Evolutionary conservation across 129 eudicot genomes (phyloP).

Genomic region (Calendula officinalis): DNA sequence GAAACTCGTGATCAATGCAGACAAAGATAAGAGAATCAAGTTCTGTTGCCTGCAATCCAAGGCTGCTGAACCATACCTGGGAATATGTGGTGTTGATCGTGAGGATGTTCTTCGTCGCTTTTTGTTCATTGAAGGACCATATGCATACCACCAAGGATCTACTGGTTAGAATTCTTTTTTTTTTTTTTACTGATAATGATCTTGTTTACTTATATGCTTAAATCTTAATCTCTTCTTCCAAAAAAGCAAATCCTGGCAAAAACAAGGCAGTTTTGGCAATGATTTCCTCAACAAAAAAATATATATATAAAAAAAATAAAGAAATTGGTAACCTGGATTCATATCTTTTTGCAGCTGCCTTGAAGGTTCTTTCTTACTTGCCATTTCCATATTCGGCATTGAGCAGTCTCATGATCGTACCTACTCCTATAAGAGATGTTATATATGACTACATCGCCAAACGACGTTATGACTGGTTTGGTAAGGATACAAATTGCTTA

Average conservation of each 20-base stretch:
- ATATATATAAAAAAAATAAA: no score
- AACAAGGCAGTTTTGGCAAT: not conserved
- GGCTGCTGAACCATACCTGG: slow-evolving; percentile 95
- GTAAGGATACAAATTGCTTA: slow-evolving; percentile 69
- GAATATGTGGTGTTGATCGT: slow-evolving; percentile 54
- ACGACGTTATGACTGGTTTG: slow-evolving; percentile 70
- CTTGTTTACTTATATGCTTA: not conserved
- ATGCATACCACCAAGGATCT: slow-evolving; percentile 80
- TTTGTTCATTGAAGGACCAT: slow-evolving; percentile 87
- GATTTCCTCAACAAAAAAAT: no score
- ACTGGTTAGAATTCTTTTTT: slow-evolving; percentile 51
- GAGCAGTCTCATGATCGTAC: slow-evolving; percentile 54
- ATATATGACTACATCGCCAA: slow-evolving; percentile 75
- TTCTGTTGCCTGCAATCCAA: slow-evolving; percentile 93
- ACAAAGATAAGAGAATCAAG: slow-evolving; percentile 66
- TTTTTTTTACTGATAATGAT: slow-evolving; percentile 4
- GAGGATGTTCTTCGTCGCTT: slow-evolving; percentile 89
- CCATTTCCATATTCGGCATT: slow-evolving; percentile 77
- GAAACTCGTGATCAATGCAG: slow-evolving; percentile 71
- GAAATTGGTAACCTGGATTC: slow-evolving; percentile 18
- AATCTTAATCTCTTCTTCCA: slow-evolving; percentile 7
- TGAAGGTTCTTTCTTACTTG: slow-evolving; percentile 80
- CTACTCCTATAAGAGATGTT: slow-evolving; percentile 77
- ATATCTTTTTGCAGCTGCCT: slow-evolving; percentile 64
- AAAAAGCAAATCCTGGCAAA: not conserved